phyloP scores from a whole-genome alignment of 176 grass and related monocot genomes.

The Tillandsia leiboldiana region DNA sequence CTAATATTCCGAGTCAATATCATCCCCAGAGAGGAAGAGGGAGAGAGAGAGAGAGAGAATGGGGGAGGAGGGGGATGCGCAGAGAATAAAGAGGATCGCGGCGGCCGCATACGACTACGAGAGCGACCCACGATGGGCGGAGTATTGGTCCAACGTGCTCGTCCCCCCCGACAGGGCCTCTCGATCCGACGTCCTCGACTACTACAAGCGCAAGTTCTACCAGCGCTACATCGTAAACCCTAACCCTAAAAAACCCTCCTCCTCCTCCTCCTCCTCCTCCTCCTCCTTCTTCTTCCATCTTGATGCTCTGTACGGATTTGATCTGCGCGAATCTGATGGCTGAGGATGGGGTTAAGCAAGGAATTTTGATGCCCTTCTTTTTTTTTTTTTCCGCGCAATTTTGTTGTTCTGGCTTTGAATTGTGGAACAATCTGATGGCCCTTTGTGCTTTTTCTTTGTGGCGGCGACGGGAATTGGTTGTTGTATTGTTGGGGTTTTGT shows the following conservation, averaged over 20 bases:
- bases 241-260: neutral
- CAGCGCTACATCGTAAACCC: conserved; percentile 36
- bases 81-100: conserved; percentile 33
- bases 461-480: too few relatives aligned
- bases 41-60: conserved; percentile 13
- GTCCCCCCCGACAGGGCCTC: conserved; percentile 49
- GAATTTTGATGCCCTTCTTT: too few relatives aligned
- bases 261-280: too few relatives aligned
- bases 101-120: conserved; percentile 65
- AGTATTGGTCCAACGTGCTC: conserved; percentile 37
- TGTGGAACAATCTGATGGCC: too few relatives aligned
- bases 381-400: too few relatives aligned
- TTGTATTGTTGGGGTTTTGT: too few relatives aligned
- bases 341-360: too few relatives aligned
- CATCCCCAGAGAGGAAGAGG: neutral
- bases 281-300: too few relatives aligned
- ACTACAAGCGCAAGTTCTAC: conserved; percentile 91
- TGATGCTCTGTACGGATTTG: too few relatives aligned
- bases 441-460: too few relatives aligned
- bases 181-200: conserved; percentile 45
- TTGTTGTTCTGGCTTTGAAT: too few relatives aligned
- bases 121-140: conserved; percentile 38
- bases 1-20: neutral
- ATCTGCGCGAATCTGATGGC: too few relatives aligned
- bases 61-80: conserved; percentile 42